Evolutionary conservation across 306 rosid genomes (phyloP).

Genomic region (Abrus precatorius): DNA sequence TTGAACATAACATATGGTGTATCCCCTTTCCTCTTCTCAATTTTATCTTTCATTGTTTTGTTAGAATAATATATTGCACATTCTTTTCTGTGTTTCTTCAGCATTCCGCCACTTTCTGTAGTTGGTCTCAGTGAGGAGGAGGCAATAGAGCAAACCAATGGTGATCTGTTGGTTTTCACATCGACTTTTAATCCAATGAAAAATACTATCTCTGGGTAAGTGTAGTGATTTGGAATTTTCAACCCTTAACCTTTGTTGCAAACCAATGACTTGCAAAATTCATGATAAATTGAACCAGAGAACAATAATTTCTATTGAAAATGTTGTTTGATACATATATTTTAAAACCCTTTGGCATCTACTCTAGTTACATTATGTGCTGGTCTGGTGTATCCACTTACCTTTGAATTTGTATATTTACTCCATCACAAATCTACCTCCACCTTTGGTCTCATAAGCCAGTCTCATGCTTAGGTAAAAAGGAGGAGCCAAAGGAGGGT

Average conservation of each 20-base stretch:
- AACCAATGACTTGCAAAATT: conserved; percentile 17
- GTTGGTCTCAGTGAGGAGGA: conserved; percentile 97
- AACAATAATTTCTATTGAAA: conserved; percentile 20
- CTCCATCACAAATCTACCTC: background rate
- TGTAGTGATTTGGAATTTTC: conserved; percentile 42
- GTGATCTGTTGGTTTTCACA: conserved; percentile 82
- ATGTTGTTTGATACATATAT: background rate
- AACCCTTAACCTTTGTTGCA: conserved; percentile 33
- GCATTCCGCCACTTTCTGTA: conserved; percentile 94
- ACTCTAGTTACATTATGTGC: conserved; percentile 16
- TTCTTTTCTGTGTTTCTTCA: conserved; percentile 55
- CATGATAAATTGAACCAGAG: conserved; percentile 34
- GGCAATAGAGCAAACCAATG: conserved; percentile 79
- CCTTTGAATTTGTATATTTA: conserved; percentile 6
- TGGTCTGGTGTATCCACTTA: conserved; percentile 4
- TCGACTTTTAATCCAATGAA: conserved; percentile 96
- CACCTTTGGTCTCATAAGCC: too few relatives aligned
- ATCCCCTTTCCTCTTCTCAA: conserved; percentile 19
- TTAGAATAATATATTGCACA: conserved; percentile 37
- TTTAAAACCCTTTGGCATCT: conserved; percentile 5
- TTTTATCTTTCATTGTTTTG: conserved; percentile 7
- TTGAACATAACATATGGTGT: conserved; percentile 11
- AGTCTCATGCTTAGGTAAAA: too few relatives aligned
- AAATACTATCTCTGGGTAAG: conserved; percentile 96
- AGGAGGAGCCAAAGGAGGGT: too few relatives aligned